Percentiles rank a stretch among this genome's conserved stretches.
Conservation (phyloP, 306 rosid genomes). For the Sindora glabra region DNA sequence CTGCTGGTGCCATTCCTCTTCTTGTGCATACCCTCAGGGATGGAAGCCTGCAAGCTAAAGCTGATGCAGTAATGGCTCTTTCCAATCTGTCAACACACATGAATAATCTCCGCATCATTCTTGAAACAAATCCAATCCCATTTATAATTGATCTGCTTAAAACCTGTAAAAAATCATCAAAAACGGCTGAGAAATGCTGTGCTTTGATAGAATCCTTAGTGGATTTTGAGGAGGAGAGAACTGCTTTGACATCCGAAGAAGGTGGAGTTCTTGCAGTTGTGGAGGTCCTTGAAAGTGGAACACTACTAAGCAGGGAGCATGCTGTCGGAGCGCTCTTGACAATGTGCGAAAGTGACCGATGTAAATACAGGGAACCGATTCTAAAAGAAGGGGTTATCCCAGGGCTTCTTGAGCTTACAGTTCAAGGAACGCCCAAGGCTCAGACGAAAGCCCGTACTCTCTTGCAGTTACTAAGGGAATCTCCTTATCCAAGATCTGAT, state of each 20-base stretch:
- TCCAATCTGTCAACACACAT: conserved; percentile 59
- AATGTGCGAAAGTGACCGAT: conserved; percentile 62
- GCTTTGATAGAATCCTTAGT: conserved; percentile 71
- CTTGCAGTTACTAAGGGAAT: conserved; percentile 76
- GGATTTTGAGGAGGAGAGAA: conserved; percentile 58
- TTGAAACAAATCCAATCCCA: conserved; percentile 63
- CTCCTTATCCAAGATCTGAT: conserved; percentile 57
- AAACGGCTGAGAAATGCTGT: conserved; percentile 79
- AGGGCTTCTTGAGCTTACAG: conserved; percentile 73
- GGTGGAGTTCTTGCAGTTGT: conserved; percentile 74
- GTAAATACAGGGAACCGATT: conserved; percentile 71
- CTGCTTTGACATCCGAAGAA: conserved; percentile 48
- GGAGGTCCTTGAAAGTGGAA: conserved; percentile 87
- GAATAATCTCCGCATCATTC: conserved; percentile 40
- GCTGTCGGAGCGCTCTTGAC: conserved; percentile 71
- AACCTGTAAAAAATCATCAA: conserved; percentile 79
- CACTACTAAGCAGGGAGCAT: conserved; percentile 72
- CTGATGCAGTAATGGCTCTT: conserved; percentile 75
- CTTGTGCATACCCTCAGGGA: conserved; percentile 76
- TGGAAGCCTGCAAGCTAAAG: conserved; percentile 81
- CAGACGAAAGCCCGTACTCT: conserved; percentile 62
- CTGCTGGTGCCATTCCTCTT: conserved; percentile 80
- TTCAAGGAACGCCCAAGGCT: conserved; percentile 71
- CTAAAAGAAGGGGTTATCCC: conserved; percentile 89
- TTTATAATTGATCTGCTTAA: conserved; percentile 84